Evolutionary conservation across 331 rosid genomes (phyloP).

Genomic region (Rosa hybrid): DNA sequence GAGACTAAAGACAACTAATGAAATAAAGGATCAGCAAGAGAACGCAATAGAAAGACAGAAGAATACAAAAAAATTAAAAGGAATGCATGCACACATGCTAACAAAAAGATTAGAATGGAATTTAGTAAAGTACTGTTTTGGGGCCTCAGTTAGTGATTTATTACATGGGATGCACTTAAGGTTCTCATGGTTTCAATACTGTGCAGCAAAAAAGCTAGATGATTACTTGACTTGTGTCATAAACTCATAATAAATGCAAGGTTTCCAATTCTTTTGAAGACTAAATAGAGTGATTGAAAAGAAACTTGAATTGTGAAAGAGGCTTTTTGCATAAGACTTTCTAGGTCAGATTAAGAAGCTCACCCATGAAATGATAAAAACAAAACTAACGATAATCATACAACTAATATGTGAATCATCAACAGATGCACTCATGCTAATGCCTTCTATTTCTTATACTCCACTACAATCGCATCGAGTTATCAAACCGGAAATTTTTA

Average conservation of each 20-base stretch:
- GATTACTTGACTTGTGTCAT: background rate
- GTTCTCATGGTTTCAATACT: background rate
- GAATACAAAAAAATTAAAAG: background rate
- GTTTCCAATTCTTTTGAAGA: background rate
- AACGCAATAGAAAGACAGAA: background rate
- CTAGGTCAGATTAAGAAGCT: background rate
- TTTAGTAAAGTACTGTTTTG: background rate
- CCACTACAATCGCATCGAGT: background rate
- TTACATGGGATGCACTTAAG: background rate
- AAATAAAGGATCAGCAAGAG: conserved; percentile 17
- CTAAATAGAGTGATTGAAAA: background rate
- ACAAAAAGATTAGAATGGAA: background rate
- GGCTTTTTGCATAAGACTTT: background rate
- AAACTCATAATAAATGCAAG: background rate
- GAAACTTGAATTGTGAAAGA: conserved; percentile 3
- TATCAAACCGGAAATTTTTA: background rate
- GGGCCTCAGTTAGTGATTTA: background rate
- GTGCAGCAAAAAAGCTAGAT: background rate
- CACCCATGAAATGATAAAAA: background rate
- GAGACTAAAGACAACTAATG: background rate
- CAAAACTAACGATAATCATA: background rate
- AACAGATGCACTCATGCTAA: background rate
- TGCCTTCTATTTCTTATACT: no score
- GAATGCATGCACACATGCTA: background rate
- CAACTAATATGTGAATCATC: background rate